Evolutionary conservation across 179 eudicot genomes (phyloP).

Genomic region (Camellia oleifera): DNA sequence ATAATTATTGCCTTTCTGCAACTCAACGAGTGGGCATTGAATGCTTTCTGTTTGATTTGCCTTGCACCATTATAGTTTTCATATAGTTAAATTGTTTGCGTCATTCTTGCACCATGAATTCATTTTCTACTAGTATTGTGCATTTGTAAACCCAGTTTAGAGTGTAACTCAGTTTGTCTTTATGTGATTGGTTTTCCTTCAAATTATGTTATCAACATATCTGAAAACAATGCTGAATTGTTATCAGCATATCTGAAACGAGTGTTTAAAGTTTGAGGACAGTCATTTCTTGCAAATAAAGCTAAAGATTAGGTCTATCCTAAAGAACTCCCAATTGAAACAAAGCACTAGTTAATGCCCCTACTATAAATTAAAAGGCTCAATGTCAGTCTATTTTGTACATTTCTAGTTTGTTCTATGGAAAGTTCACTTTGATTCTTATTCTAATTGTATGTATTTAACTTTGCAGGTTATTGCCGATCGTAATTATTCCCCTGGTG

Average conservation of each 20-base stretch:
- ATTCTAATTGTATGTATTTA: neutral
- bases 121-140: neutral
- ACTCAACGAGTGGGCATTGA: neutral
- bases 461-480: constrained; percentile 73
- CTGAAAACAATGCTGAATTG: too few species aligned
- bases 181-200: neutral
- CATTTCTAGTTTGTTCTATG: neutral
- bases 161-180: neutral
- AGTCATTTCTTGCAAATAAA: neutral
- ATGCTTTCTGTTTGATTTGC: neutral
- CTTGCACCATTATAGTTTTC: neutral
- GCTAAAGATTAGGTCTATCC: neutral
- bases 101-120: neutral
- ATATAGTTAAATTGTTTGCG: neutral
- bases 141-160: neutral
- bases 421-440: neutral
- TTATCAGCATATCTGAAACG: neutral
- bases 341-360: neutral
- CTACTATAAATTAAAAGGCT: neutral
- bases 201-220: neutral
- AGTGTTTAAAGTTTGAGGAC: neutral
- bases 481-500: constrained; percentile 64
- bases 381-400: neutral
- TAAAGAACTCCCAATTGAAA: neutral
- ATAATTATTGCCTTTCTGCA: neutral